These are phyloP conservation scores for Penicillium bialowiezense DNA, from an alignment of 495 filamentous ascomycete species.

Conservation along the genomic window DNA sequence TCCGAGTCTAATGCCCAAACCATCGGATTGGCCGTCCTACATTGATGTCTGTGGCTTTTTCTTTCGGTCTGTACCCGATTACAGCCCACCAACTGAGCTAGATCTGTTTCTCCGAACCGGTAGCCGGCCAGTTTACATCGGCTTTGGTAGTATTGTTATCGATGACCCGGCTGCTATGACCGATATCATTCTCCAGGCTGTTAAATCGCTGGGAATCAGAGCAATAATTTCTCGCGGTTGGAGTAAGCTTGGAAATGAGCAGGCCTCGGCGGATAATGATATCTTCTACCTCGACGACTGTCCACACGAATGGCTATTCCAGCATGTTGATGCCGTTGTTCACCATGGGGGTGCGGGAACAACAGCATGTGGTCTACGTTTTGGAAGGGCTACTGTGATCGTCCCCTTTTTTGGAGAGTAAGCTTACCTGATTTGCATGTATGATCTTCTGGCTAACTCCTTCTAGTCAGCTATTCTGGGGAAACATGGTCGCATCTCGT, in stretches of 20 bases:
- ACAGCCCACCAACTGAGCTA: slow-evolving; percentile 44
- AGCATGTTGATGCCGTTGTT: slow-evolving; percentile 54
- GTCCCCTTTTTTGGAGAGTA: slow-evolving; percentile 64
- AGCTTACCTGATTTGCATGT: slow-evolving; percentile 4
- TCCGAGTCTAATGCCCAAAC: slow-evolving; percentile 22
- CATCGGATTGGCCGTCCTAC: neutral
- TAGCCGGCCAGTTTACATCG: slow-evolving; percentile 57
- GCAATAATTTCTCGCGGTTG: slow-evolving; percentile 59
- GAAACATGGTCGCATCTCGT: slow-evolving; percentile 57
- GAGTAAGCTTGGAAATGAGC: slow-evolving; percentile 46
- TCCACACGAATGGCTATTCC: slow-evolving; percentile 64
- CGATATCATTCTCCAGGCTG: slow-evolving; percentile 46
- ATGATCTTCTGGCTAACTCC: slow-evolving; percentile 17
- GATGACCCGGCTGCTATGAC: slow-evolving; percentile 52
- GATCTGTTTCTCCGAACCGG: slow-evolving; percentile 47
- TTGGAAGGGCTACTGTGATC: slow-evolving; percentile 52
- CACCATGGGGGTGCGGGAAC: slow-evolving; percentile 64
- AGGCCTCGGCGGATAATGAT: slow-evolving; percentile 30
- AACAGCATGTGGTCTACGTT: slow-evolving; percentile 53
- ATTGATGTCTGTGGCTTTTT: slow-evolving; percentile 56
- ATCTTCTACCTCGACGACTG: slow-evolving; percentile 54
- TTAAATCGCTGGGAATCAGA: slow-evolving; percentile 43
- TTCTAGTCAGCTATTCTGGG: slow-evolving; percentile 70
- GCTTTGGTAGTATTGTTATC: slow-evolving; percentile 63
- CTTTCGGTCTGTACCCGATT: slow-evolving; percentile 45